Percentiles rank a stretch among this genome's conserved stretches.
Conservation (phyloP, 225 moss, liverwort and hornwort species). For the Lunularia cruciata region DNA sequence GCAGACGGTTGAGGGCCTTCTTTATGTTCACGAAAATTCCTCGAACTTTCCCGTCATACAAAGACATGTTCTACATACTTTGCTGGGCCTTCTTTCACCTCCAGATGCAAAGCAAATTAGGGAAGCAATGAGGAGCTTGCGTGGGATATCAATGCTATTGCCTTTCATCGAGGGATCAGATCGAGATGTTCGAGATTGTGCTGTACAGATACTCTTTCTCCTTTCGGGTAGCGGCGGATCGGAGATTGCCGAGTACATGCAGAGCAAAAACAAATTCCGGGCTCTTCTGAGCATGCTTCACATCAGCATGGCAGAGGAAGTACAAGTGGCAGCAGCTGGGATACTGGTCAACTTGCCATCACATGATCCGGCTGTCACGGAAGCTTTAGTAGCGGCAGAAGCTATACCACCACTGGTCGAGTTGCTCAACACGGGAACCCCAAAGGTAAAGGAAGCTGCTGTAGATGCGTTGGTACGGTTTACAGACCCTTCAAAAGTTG, state of each 20-base stretch:
- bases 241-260: conserved; percentile 32
- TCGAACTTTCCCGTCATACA: conserved; percentile 26
- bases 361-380: conserved; percentile 22
- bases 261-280: conserved; percentile 10
- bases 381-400: conserved; percentile 26
- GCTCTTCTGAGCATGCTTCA: conserved; percentile 31
- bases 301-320: conserved; percentile 20
- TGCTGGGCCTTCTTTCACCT: conserved; percentile 36
- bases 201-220: conserved; percentile 31
- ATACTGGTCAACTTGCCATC: conserved; percentile 39
- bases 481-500: conserved; percentile 32
- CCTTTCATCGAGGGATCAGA: conserved; percentile 29
- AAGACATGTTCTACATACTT: conserved; percentile 31
- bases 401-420: conserved; percentile 31
- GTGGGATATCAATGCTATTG: conserved; percentile 41
- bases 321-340: conserved; percentile 45
- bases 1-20: conserved; percentile 29
- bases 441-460: conserved; percentile 41
- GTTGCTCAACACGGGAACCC: conserved; percentile 18
- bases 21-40: conserved; percentile 31
- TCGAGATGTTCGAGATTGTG: conserved; percentile 26
- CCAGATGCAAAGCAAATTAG: conserved; percentile 27
- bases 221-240: conserved; percentile 33
- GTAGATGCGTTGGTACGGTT: conserved; percentile 41
- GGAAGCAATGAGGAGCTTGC: conserved; percentile 17